Evolutionary conservation across 768 basidiomycete species (phyloP), one percentile per base, ranked within the genome.

Genomic region (Leccinum broughii): DNA sequence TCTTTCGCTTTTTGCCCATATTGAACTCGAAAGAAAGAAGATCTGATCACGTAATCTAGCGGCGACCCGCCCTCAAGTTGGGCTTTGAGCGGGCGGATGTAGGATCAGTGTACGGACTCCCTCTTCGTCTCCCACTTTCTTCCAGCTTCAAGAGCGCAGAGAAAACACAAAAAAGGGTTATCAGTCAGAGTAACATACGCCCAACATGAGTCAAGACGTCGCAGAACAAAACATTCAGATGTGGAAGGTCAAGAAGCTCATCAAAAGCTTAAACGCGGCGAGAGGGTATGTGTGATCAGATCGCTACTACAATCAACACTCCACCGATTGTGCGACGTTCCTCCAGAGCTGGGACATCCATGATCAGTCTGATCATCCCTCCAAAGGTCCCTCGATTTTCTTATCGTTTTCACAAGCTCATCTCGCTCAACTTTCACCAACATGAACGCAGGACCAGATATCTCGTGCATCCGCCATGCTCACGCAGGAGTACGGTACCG

Each of bases 241-340:
- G 87, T 91, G 92, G 95, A 95, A 97, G 80, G 89, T 96, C 78
- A 95, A 95, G 82, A 98, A 97, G 81, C 92, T 98, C 79, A 94
- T 99, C 81, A 95, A 94, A 84, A 95, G 92, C 78, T 87, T 98
- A 77, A 93, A 98, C 74, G 81, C 88, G 54, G 95, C 97, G 60
- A 86, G 67, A 57, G 77, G 77, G 76, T 76, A 58, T 51, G 70
- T 63, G 3, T 35, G 34, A 26, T 54, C 46, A 56, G 26, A 35
- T 20, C 46, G 15, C 48, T 28, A 13, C 26, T 24, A 57, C 30
- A 26, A 9, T 54, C 34, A n/a, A 49, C 32, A 9, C 34, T 57
- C 11, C 15, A 24, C 66, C 70, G 67, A 77, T 73, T 67, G 61
- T 68, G 22, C 41, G 53, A 4, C 13, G 46, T 55, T 48, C 62